These are phyloP conservation scores for Penicillium sp. DNA, from an alignment of 2,329 filamentous ascomycete genomes.

Conservation along the genomic window DNA sequence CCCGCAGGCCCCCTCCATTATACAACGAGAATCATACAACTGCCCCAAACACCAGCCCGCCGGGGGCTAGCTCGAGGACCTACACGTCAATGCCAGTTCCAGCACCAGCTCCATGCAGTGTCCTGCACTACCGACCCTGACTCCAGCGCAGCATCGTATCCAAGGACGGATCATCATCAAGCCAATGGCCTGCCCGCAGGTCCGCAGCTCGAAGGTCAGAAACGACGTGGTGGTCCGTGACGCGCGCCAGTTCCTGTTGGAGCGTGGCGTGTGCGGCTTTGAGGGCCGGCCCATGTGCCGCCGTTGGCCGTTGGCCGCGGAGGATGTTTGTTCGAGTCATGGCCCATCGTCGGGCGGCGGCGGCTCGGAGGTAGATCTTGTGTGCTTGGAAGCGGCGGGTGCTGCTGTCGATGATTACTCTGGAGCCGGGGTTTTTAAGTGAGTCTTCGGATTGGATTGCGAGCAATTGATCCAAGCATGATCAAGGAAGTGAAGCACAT, in stretches of 20 bases:
- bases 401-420: slow-evolving; percentile 62
- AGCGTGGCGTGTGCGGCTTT: slow-evolving; percentile 49
- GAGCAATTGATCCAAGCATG: not conserved
- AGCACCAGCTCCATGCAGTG: not conserved
- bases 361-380: slow-evolving; percentile 60
- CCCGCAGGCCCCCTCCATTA: slow-evolving; percentile 6
- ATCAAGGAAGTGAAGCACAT: not conserved
- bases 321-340: slow-evolving; percentile 55
- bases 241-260: slow-evolving; percentile 56
- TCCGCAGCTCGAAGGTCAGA: slow-evolving; percentile 59
- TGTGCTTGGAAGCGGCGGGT: slow-evolving; percentile 64
- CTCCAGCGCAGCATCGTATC: slow-evolving; percentile 53
- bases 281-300: slow-evolving; percentile 51
- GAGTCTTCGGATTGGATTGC: not conserved
- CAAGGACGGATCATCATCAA: slow-evolving; percentile 61
- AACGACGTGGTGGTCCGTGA: slow-evolving; percentile 61
- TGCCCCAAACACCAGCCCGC: not conserved
- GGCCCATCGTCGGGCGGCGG: slow-evolving; percentile 61
- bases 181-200: slow-evolving; percentile 60
- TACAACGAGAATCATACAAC: slow-evolving; percentile 7
- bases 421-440: slow-evolving; percentile 28
- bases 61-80: not conserved
- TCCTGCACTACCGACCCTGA: slow-evolving; percentile 34
- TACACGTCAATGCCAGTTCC: not conserved
- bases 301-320: slow-evolving; percentile 52